Evolutionary conservation across 495 filamentous ascomycete species (phyloP).

Genomic region (Penicillium cosmopolitanum): DNA sequence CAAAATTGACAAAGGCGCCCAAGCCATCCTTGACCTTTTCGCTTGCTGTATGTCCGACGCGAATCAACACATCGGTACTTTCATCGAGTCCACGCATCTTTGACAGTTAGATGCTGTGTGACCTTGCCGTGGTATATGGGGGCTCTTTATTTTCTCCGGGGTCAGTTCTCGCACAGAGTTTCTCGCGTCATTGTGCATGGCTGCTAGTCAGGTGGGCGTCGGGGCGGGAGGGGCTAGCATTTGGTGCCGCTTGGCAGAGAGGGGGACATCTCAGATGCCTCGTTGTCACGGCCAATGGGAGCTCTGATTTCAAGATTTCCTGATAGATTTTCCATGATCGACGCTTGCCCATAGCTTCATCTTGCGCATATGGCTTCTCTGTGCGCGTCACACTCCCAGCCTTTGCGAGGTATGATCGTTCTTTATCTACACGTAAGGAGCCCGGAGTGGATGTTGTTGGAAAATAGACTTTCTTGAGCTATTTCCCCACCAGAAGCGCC

Average conservation of each 20-base stretch:
- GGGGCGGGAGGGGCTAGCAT: constrained; percentile 7
- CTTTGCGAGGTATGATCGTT: constrained; percentile 1
- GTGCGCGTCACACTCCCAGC: background rate
- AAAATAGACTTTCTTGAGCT: background rate
- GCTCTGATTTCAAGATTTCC: background rate
- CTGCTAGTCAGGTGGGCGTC: constrained; percentile 16
- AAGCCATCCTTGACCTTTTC: constrained; percentile 49
- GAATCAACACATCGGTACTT: constrained; percentile 26
- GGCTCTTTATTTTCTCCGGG: constrained; percentile 4
- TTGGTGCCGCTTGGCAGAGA: constrained; percentile 19
- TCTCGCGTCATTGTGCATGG: constrained; percentile 21
- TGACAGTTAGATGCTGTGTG: background rate
- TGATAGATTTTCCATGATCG: constrained; percentile 6
- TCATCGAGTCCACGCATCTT: constrained; percentile 41
- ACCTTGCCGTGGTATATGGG: background rate
- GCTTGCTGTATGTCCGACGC: constrained; percentile 36
- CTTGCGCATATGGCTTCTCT: background rate
- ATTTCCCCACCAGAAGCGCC: background rate
- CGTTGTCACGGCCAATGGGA: constrained; percentile 3
- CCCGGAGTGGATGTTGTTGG: background rate
- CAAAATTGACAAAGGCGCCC: constrained; percentile 70
- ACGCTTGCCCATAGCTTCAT: constrained; percentile 2
- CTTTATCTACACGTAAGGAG: background rate
- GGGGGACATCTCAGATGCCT: constrained; percentile 9
- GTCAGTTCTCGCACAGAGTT: background rate